Percentiles rank a stretch among this genome's conserved stretches.
Evolutionary conservation across 495 filamentous ascomycete genomes (phyloP).

Genomic region (Lasiosphaeris hirsuta): DNA sequence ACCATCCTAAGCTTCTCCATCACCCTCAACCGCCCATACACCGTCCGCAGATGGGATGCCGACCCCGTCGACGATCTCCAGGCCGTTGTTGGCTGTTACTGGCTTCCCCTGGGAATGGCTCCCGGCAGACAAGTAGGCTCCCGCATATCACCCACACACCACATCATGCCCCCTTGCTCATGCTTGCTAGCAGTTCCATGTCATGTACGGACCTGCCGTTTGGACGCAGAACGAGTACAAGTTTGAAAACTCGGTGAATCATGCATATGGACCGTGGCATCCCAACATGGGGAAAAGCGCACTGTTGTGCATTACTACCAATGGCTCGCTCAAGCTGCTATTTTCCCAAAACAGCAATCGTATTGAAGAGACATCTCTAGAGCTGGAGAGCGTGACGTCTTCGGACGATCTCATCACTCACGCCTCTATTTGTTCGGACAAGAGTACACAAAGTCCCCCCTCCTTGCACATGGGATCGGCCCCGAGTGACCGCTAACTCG

Average conservation of each 20-base stretch:
- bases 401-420: slow-evolving; percentile 74
- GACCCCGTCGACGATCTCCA: slow-evolving; percentile 69
- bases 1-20: slow-evolving; percentile 61
- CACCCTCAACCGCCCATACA: slow-evolving; percentile 62
- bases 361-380: slow-evolving; percentile 62
- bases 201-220: slow-evolving; percentile 44
- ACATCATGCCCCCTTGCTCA: not conserved
- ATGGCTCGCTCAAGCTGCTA: slow-evolving; percentile 64
- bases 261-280: slow-evolving; percentile 63
- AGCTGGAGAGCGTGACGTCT: slow-evolving; percentile 65
- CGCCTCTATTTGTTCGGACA: slow-evolving; percentile 72
- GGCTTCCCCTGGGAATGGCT: slow-evolving; percentile 59
- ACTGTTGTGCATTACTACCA: slow-evolving; percentile 66
- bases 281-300: slow-evolving; percentile 62
- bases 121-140: slow-evolving; percentile 47
- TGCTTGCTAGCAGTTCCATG: slow-evolving; percentile 13
- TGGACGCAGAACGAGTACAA: slow-evolving; percentile 42
- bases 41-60: slow-evolving; percentile 49
- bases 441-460: slow-evolving; percentile 39
- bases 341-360: slow-evolving; percentile 63
- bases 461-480: not conserved
- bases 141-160: not conserved
- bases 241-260: slow-evolving; percentile 46
- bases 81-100: slow-evolving; percentile 78
- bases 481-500: not conserved